These are phyloP conservation scores for Eleusine coracana DNA, from an alignment of 176 grass and related monocot species.

Conservation along the genomic window DNA sequence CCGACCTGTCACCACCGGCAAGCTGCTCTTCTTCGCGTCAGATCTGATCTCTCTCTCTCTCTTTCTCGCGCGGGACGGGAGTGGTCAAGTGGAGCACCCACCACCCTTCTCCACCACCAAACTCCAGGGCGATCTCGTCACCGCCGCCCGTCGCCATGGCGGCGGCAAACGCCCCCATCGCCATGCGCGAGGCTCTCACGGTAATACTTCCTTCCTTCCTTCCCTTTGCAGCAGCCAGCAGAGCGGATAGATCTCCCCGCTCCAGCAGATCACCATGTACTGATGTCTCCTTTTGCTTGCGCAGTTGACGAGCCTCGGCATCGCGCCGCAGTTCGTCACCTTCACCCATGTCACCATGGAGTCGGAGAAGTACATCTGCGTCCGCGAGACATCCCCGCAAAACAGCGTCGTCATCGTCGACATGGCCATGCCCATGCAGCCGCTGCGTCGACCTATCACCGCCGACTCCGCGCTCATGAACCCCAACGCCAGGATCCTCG, in stretches of 20 bases:
- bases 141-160: constrained; percentile 67
- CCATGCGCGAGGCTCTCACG: constrained; percentile 93
- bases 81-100: not conserved
- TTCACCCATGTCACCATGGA: constrained; percentile 99
- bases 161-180: constrained; percentile 93
- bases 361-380: constrained; percentile 97
- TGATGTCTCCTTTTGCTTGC: not conserved
- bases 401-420: constrained; percentile 98
- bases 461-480: constrained; percentile 98
- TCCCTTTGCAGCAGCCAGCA: not conserved
- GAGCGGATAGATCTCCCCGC: not conserved
- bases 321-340: constrained; percentile 95
- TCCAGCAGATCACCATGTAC: not conserved
- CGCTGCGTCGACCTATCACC: constrained; percentile 90
- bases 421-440: constrained; percentile 95
- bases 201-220: constrained; percentile 30
- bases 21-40: not conserved
- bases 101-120: not conserved
- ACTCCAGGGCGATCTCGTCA: constrained; percentile 28
- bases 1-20: not conserved
- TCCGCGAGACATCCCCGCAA: constrained; percentile 95
- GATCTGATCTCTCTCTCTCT: constrained; percentile 43
- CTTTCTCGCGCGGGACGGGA: not conserved
- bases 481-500: constrained; percentile 92
- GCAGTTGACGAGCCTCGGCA: constrained; percentile 92